phyloP scores from a whole-genome alignment of 305 asterid species.

The Solanum aculeatissimum region DNA sequence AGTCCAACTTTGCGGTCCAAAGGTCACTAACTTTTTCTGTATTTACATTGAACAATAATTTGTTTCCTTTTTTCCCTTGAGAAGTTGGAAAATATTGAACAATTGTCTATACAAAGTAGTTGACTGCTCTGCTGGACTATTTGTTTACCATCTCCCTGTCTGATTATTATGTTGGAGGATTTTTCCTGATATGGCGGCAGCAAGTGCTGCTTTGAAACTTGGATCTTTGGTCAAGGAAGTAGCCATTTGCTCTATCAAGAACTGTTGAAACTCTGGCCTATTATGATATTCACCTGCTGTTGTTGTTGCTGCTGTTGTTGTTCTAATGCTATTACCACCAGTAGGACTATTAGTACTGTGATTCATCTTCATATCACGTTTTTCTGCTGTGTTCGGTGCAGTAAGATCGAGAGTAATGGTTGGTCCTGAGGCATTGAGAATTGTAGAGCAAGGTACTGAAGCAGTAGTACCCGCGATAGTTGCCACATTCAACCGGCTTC shows the following conservation, averaged over 20 bases:
- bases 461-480: conserved; percentile 14
- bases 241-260: conserved; percentile 87
- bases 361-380: conserved; percentile 5
- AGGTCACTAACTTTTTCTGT: background rate
- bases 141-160: conserved; percentile 16
- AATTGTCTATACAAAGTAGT: background rate
- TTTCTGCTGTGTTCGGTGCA: conserved; percentile 13
- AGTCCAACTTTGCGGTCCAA: background rate
- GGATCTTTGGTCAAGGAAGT: conserved; percentile 65
- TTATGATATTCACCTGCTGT: background rate
- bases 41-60: background rate
- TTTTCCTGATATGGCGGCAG: conserved; percentile 67
- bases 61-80: background rate
- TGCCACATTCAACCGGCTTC: conserved; percentile 3
- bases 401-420: conserved; percentile 50
- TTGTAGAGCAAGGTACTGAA: conserved; percentile 26
- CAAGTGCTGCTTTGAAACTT: conserved; percentile 52
- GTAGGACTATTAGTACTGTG: background rate
- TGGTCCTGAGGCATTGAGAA: conserved; percentile 19
- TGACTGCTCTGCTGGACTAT: background rate
- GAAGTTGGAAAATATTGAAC: background rate
- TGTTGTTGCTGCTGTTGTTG: background rate
- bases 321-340: background rate
- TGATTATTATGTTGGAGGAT: conserved; percentile 31
- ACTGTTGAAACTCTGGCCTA: conserved; percentile 41